Conservation (phyloP, 2,329 filamentous ascomycete genomes). For the Talaromyces amestolkiae region DNA sequence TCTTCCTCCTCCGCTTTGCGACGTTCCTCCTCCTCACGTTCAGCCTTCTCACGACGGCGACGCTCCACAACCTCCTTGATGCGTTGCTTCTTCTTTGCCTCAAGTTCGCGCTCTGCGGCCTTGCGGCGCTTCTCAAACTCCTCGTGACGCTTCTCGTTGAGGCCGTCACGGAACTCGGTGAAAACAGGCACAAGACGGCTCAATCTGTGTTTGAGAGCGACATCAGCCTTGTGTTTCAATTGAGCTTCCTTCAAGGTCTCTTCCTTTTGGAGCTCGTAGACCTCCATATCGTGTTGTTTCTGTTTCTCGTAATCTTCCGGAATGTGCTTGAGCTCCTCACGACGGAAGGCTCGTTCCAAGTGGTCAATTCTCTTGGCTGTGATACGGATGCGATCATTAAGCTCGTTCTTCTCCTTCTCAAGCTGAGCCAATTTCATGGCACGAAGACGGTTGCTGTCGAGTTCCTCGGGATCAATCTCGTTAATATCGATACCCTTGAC, state of each 20-base stretch:
- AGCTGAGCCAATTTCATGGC: conserved; percentile 93
- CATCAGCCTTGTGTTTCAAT: conserved; percentile 84
- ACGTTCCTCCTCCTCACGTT: conserved; percentile 80
- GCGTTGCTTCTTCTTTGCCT: conserved; percentile 83
- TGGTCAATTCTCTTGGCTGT: conserved; percentile 96
- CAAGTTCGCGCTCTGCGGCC: conserved; percentile 86
- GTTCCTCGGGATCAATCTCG: conserved; percentile 69
- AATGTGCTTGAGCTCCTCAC: conserved; percentile 92
- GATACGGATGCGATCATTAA: conserved; percentile 84
- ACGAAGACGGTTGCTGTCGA: conserved; percentile 87
- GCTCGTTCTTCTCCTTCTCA: conserved; percentile 96
- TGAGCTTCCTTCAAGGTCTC: conserved; percentile 78
- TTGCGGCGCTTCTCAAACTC: conserved; percentile 94
- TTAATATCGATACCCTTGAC: conserved; percentile 77
- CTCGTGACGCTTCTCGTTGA: conserved; percentile 83
- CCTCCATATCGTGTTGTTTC: conserved; percentile 70
- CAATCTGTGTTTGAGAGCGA: conserved; percentile 91
- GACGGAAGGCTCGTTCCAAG: conserved; percentile 91
- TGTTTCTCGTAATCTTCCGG: conserved; percentile 81
- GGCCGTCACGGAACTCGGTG: conserved; percentile 74
- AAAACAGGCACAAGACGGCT: conserved; percentile 80
- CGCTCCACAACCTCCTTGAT: conserved; percentile 85
- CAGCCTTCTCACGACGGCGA: conserved; percentile 76
- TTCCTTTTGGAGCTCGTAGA: conserved; percentile 75
- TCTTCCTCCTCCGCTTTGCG: conserved; percentile 81